These are phyloP conservation scores for Pestalotiopsis sp. DNA, from an alignment of 2,329 filamentous ascomycete genomes.

Conservation along the genomic window DNA sequence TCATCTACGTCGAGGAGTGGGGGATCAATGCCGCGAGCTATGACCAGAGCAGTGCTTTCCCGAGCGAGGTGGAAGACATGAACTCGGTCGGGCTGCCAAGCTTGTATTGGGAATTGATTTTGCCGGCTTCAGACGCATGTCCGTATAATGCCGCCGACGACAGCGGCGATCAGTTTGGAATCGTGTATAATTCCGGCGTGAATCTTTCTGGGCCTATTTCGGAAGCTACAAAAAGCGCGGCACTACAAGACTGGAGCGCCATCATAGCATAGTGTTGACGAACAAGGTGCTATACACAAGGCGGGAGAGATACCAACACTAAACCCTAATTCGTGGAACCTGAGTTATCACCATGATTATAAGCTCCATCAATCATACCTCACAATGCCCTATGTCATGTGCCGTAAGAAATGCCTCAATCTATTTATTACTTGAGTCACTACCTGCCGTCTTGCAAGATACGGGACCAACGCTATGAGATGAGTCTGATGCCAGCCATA, in stretches of 20 bases:
- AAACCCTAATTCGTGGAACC: too few species aligned
- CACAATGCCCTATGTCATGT: too few species aligned
- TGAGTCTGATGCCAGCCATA: background rate
- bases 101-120: conserved; percentile 36
- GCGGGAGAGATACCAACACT: too few species aligned
- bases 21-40: conserved; percentile 49
- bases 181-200: conserved; percentile 20
- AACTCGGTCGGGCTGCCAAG: conserved; percentile 30
- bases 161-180: conserved; percentile 24
- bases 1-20: conserved; percentile 35
- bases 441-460: too few species aligned
- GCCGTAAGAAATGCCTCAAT: too few species aligned
- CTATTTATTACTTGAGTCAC: too few species aligned
- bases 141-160: conserved; percentile 25
- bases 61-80: conserved; percentile 29
- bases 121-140: conserved; percentile 19
- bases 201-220: conserved; percentile 21
- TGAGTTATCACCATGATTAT: too few species aligned
- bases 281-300: too few species aligned
- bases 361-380: too few species aligned
- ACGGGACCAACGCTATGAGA: too few species aligned
- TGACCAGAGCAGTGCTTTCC: conserved; percentile 30
- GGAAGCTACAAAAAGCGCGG: conserved; percentile 18
- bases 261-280: background rate
- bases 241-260: conserved; percentile 19